These are phyloP conservation scores for Physaria fendleri DNA, from an alignment of 345 rosid species.

Conservation along the genomic window DNA sequence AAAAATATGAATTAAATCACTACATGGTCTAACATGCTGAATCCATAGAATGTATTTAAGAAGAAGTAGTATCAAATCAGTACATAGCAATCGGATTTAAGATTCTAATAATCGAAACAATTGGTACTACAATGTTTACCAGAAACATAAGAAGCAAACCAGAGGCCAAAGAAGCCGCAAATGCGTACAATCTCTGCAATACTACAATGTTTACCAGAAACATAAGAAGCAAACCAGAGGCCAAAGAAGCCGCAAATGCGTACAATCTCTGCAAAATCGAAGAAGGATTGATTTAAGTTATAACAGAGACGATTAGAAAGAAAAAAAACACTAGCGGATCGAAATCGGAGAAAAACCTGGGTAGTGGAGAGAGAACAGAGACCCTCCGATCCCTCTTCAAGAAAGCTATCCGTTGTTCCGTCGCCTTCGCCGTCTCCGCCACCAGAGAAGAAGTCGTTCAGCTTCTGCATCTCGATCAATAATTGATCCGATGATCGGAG, in stretches of 20 bases:
- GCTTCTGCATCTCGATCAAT: too few species aligned
- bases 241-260: slow-evolving; percentile 59
- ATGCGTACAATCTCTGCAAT: slow-evolving; percentile 71
- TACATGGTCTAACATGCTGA: too few species aligned
- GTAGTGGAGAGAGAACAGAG: too few species aligned
- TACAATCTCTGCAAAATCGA: slow-evolving; percentile 56
- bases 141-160: slow-evolving; percentile 75
- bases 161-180: slow-evolving; percentile 51
- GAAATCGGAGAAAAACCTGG: too few species aligned
- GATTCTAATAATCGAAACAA: background rate
- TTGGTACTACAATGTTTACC: too few species aligned
- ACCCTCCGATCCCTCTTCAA: too few species aligned
- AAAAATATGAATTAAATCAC: too few species aligned
- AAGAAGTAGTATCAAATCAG: background rate
- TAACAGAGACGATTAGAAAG: background rate
- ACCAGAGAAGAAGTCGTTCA: too few species aligned
- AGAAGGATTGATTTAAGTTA: background rate
- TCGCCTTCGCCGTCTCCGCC: too few species aligned
- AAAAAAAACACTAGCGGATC: too few species aligned
- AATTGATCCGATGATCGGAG: too few species aligned
- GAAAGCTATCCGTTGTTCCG: too few species aligned
- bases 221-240: slow-evolving; percentile 63
- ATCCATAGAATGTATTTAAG: background rate
- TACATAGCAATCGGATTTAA: background rate
- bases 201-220: slow-evolving; percentile 78